Evolutionary conservation across 2,329 filamentous ascomycete species (phyloP).

Genomic region (Leptosphaerulina australis): DNA sequence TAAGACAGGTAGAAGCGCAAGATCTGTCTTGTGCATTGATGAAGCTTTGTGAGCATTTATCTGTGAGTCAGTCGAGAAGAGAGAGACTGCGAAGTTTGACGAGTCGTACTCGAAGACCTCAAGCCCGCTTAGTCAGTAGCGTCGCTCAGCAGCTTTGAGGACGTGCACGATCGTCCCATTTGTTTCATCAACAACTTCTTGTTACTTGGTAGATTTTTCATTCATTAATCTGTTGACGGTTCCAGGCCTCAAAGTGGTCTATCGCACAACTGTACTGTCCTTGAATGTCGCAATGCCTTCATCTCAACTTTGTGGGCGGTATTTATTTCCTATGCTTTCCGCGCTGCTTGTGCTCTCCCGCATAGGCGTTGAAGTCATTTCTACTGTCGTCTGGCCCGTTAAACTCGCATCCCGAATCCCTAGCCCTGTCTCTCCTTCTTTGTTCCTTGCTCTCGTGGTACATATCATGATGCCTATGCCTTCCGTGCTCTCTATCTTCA

Average conservation of each 20-base stretch:
- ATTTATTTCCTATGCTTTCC: conserved; percentile 28
- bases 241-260: background rate
- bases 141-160: background rate
- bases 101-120: conserved; percentile 6
- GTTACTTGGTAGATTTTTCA: too few species aligned
- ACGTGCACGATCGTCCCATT: background rate
- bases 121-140: conserved; percentile 13
- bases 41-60: background rate
- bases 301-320: conserved; percentile 46
- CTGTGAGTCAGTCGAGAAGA: background rate
- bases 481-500: conserved; percentile 33
- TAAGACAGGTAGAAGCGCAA: background rate
- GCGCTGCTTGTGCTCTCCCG: conserved; percentile 5
- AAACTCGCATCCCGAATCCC: conserved; percentile 51
- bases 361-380: background rate
- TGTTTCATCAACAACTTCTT: background rate
- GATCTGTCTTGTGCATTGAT: background rate
- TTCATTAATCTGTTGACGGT: background rate
- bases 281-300: conserved; percentile 51
- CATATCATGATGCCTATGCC: conserved; percentile 43
- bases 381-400: conserved; percentile 10
- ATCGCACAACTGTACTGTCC: conserved; percentile 67
- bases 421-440: conserved; percentile 16
- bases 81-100: background rate
- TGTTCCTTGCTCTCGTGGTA: conserved; percentile 33